Evolutionary conservation across 2,329 filamentous ascomycete species (phyloP), one percentile per base, ranked within the genome.

Genomic region (Diaporthe helianthi): DNA sequence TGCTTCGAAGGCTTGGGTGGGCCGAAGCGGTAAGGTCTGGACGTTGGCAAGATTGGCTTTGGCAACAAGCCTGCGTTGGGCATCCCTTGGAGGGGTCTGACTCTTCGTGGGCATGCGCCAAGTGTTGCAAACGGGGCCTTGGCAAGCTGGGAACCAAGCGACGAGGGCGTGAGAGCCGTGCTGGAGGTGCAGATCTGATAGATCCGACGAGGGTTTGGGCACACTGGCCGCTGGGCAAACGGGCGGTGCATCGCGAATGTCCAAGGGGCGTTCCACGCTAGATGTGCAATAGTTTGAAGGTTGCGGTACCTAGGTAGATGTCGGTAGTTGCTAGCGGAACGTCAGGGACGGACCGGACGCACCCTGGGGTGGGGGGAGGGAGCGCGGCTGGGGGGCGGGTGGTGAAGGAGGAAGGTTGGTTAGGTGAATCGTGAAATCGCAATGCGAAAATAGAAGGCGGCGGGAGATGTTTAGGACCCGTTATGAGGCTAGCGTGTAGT

Each of bases 221-320:
- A 70, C 51, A 72, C 67, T 54, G 74, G 75, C 65, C 70, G 69
- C 22, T 73, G 58, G 36, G 71, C 67, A 22, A 70, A 44, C 12
- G 75, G 67, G 68, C 74, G 74, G 65, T 73, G 73, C 74, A 79
- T 78, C 31, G 61, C 72, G 47, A 31, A 29, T 22, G 41, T 58
- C 54, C 41, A 58, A 58, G 52, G 65, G 65, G 38, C 52, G 52
- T 51, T 58, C 65, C 41, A 67, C 52, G 65, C 52, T 67, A 67
- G 65, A 58, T 29, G 22, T 19, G 17, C 17, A 49, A 29, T 36
- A 51, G 52, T 29, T 67, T 54, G 49, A 67, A 63, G 58, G 58
- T 63, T 63, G 58, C 58, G 58, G 58, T n/a, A n/a, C n/a, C n/a
- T n/a, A n/a, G n/a, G n/a, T 63, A 47, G 41, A 49, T 47, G 38